Evolutionary conservation across 208 protist species (phyloP), one percentile per base, ranked within the genome.

Genomic region (Acanthamoeba sp.): DNA sequence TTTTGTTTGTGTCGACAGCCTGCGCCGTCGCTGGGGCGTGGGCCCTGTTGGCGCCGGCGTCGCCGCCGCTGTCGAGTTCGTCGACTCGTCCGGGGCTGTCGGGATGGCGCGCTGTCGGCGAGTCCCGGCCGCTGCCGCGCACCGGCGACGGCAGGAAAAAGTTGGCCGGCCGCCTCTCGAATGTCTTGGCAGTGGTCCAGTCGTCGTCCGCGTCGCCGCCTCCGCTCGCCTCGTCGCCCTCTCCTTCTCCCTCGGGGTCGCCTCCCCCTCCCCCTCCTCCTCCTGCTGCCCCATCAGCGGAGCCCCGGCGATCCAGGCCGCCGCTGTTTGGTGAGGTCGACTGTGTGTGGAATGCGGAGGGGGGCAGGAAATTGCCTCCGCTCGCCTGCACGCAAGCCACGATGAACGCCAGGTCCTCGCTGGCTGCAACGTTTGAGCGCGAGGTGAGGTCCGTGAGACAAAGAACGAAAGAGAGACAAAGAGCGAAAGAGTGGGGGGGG

Each of bases 281-380:
- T 50, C 18, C 18, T 1, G 9, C 29, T 69, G 10, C 45, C 18
- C 18, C 18, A 6, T 50, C 34, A n/a, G 16, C 59, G 16, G 59
- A 7, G 22, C 52, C 52, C 52, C 52, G 52, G 52, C 52, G 52
- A 59, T 59, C 52, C 52, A 59, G 52, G 52, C 52, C 52, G 52
- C 52, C 27, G 52, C 52, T 59, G 14, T n/a, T n/a, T n/a, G 45
- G 45, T 12, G 45, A 50, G 12, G 52, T 27, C 52, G 52, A 59
- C 18, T n/a, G 52, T 3, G 52, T 22, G 22, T 32, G 7, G 29
- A 1, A 12, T 2, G 20, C 34, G 36, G 71, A 10, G 10, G 71
- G 38, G n/a, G 71, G 71, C 6, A 80, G 29, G 69, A 80, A 80
- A 18, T 80, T 80, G 38, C 71, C 71, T 80, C 71, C 71, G 71